Conservation (phyloP, 2,329 filamentous ascomycete genomes). For the Hirsutella thompsonii region DNA sequence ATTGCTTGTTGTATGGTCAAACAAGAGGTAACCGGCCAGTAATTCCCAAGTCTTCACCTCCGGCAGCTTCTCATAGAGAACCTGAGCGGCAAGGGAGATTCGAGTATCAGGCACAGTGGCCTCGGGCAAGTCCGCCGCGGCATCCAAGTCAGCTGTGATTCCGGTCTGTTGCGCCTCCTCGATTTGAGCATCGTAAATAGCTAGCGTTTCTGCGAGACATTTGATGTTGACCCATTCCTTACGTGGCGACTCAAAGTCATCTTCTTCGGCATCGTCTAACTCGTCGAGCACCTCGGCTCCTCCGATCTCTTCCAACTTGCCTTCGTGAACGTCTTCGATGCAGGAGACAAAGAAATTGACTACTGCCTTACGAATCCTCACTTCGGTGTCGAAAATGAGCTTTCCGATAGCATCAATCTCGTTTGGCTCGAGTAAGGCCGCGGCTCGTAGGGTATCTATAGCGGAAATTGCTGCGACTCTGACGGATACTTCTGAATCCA, state of each 20-base stretch:
- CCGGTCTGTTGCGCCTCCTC: constrained; percentile 39
- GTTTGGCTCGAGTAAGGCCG: constrained; percentile 76
- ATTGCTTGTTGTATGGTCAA: constrained; percentile 66
- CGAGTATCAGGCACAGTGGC: constrained; percentile 61
- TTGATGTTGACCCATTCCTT: constrained; percentile 86
- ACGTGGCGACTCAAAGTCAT: constrained; percentile 64
- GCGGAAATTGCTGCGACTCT: constrained; percentile 70
- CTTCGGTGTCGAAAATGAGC: constrained; percentile 79
- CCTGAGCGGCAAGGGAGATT: constrained; percentile 75
- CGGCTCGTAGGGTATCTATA: constrained; percentile 69
- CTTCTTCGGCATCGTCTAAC: constrained; percentile 57
- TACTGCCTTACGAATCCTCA: constrained; percentile 75
- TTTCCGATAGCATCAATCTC: constrained; percentile 83
- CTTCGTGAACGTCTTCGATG: constrained; percentile 68
- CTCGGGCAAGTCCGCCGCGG: constrained; percentile 43
- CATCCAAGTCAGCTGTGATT: constrained; percentile 31
- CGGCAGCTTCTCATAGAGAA: constrained; percentile 67
- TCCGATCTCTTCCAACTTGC: constrained; percentile 71
- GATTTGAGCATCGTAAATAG: constrained; percentile 64
- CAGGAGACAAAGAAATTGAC: constrained; percentile 84
- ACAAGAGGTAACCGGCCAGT: constrained; percentile 79
- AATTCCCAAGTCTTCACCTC: constrained; percentile 82
- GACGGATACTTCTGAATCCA: constrained; percentile 70
- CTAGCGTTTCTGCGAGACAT: constrained; percentile 71
- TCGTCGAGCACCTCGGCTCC: constrained; percentile 69